Percentiles rank a stretch among this genome's conserved stretches.
Conservation (phyloP, 768 basidiomycete genomes). For the Cystoderma amianthinum region DNA sequence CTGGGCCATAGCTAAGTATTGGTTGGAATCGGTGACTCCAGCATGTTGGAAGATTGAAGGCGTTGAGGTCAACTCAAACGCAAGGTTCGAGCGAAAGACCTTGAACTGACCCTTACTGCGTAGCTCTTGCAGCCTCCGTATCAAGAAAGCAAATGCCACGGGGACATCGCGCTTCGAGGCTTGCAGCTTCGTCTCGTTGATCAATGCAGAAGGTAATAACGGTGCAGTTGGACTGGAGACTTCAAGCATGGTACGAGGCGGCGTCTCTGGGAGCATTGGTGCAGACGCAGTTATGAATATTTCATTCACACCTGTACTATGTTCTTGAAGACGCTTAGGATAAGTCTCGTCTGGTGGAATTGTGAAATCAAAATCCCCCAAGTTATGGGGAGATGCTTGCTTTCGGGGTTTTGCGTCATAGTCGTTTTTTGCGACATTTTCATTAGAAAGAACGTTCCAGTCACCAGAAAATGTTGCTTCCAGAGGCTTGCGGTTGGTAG, state of each 20-base stretch:
- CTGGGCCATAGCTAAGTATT: slow-evolving; percentile 22
- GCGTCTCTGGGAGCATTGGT: neutral
- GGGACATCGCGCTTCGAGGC: neutral
- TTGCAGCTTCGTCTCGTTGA: no score
- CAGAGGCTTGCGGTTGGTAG: no score
- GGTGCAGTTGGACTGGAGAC: neutral
- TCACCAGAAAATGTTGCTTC: no score
- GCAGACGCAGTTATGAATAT: neutral
- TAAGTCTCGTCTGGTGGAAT: neutral
- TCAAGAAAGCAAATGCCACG: neutral
- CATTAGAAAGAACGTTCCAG: no score
- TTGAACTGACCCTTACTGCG: neutral
- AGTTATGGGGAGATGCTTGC: no score
- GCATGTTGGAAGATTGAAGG: slow-evolving; percentile 18
- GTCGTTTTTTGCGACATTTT: no score
- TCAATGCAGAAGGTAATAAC: neutral
- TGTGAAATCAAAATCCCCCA: no score
- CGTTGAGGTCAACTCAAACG: slow-evolving; percentile 16
- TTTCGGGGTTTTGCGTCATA: no score
- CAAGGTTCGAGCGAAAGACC: slow-evolving; percentile 30
- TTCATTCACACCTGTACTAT: neutral
- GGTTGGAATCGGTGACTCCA: slow-evolving; percentile 21
- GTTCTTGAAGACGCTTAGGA: neutral
- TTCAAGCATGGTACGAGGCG: no score
- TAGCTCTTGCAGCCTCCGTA: neutral